Conservation (phyloP, 345 rosid species). For the Sisymbrium altissimum region DNA sequence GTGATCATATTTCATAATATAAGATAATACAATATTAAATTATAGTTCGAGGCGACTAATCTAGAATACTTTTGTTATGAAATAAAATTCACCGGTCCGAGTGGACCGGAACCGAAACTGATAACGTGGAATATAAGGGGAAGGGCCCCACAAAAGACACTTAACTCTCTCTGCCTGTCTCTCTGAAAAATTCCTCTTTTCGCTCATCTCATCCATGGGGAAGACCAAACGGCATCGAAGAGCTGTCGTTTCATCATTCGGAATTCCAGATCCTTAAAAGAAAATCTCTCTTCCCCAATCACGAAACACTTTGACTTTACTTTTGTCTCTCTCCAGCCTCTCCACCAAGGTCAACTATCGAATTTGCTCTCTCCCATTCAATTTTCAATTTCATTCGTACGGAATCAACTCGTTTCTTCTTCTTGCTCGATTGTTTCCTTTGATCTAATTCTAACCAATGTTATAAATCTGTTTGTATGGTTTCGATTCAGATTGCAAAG, state of each 20-base stretch:
- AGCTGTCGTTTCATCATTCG: background rate
- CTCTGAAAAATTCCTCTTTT: background rate
- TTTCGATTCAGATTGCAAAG: background rate
- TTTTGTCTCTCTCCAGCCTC: background rate
- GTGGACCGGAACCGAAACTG: background rate
- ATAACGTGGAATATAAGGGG: background rate
- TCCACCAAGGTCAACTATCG: background rate
- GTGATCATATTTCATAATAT: no score
- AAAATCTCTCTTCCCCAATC: background rate
- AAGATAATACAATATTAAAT: no score
- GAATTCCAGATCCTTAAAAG: background rate
- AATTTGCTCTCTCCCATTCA: background rate
- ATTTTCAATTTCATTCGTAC: background rate
- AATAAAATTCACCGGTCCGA: background rate
- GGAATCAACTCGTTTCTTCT: background rate
- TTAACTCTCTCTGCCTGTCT: background rate
- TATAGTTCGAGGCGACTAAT: no score
- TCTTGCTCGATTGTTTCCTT: background rate
- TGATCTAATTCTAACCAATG: background rate
- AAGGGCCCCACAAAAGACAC: background rate
- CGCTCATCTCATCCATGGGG: background rate
- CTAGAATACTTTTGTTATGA: no score
- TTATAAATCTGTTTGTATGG: background rate
- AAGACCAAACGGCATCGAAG: conserved; percentile 6
- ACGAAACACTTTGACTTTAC: background rate